phyloP scores from a whole-genome alignment of 257 asterid species.

The Scutellaria minor region DNA sequence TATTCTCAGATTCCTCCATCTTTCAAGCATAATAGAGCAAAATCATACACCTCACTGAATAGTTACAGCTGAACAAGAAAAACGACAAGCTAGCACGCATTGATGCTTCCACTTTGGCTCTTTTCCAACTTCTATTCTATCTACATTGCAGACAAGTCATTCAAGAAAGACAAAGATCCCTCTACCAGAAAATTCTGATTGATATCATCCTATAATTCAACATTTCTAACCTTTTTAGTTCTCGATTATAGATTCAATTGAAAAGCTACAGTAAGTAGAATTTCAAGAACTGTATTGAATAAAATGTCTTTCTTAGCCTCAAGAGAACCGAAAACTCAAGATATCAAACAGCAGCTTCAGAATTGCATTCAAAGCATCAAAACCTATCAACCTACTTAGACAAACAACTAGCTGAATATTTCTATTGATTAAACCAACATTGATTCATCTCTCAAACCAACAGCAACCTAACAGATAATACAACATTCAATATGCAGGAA shows the following conservation, averaged over 20 bases:
- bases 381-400: not conserved
- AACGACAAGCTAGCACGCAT: not conserved
- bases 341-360: not conserved
- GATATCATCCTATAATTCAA: constrained; percentile 4
- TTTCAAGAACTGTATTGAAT: not conserved
- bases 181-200: not conserved
- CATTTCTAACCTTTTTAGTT: constrained; percentile 14
- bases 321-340: not conserved
- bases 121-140: not conserved
- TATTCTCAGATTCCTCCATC: not conserved
- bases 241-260: not conserved
- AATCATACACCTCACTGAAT: not conserved
- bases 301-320: not conserved
- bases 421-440: no score
- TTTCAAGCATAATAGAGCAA: not conserved
- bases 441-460: not conserved
- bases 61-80: not conserved
- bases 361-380: not conserved
- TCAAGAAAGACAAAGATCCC: not conserved
- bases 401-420: not conserved
- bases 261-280: not conserved
- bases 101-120: not conserved
- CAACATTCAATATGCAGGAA: not conserved
- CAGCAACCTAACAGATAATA: not conserved
- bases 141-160: not conserved